phyloP scores from a whole-genome alignment of 2,329 filamentous ascomycete genomes.

The Coleophoma eucalyptorum region DNA sequence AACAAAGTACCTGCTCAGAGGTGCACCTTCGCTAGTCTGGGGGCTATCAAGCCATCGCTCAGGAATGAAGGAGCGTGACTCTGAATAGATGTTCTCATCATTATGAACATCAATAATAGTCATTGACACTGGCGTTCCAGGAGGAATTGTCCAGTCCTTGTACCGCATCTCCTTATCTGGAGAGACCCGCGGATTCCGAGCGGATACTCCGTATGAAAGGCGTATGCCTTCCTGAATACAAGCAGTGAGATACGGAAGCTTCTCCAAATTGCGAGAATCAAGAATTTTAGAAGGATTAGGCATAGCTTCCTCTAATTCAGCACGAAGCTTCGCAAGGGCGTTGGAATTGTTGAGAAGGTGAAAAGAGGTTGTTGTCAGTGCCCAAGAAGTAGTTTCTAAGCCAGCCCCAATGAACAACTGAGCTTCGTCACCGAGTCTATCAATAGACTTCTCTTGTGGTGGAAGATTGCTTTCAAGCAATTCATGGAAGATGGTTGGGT shows the following conservation, averaged over 20 bases:
- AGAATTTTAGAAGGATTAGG: slow-evolving; percentile 13
- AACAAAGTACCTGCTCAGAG: slow-evolving; percentile 21
- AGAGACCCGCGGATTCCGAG: slow-evolving; percentile 3
- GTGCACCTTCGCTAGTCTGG: slow-evolving; percentile 17
- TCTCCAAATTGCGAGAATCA: slow-evolving; percentile 30
- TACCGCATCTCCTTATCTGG: slow-evolving; percentile 6
- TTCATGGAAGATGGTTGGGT: slow-evolving; percentile 9
- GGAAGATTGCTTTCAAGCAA: slow-evolving; percentile 29
- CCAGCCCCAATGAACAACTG: slow-evolving; percentile 32
- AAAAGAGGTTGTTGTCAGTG: slow-evolving; percentile 24
- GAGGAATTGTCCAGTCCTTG: slow-evolving; percentile 12
- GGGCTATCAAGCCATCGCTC: slow-evolving; percentile 34
- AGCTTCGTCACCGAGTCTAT: slow-evolving; percentile 33
- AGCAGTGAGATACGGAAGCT: slow-evolving; percentile 31
- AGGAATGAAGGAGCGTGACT: slow-evolving; percentile 23
- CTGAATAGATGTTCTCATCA: slow-evolving; percentile 23
- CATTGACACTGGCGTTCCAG: slow-evolving; percentile 12
- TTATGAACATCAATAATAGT: slow-evolving; percentile 20
- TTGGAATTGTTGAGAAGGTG: slow-evolving; percentile 21
- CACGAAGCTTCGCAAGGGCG: slow-evolving; percentile 16
- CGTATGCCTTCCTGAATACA: slow-evolving; percentile 11
- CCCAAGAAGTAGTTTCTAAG: slow-evolving; percentile 31
- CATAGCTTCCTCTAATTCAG: slow-evolving; percentile 21
- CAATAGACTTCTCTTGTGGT: slow-evolving; percentile 29
- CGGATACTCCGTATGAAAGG: slow-evolving; percentile 7